These are phyloP conservation scores for Penicillium italicum DNA, from an alignment of 2,329 filamentous ascomycete species.

Conservation along the genomic window DNA sequence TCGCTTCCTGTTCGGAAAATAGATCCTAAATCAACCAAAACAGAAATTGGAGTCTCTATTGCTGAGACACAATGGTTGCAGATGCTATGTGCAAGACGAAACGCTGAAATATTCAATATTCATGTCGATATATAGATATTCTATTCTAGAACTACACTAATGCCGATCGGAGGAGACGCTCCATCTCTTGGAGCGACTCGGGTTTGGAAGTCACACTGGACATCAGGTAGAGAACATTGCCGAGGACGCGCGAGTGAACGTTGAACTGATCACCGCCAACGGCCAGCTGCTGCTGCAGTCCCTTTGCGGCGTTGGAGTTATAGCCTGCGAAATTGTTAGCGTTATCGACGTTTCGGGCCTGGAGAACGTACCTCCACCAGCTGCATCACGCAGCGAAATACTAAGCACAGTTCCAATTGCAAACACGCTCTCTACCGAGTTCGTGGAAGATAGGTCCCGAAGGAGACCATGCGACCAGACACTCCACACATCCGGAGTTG, in stretches of 20 bases:
- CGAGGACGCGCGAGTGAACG: conserved; percentile 58
- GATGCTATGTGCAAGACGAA: not conserved
- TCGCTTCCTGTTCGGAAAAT: not conserved
- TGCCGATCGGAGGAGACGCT: conserved; percentile 39
- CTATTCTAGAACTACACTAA: conserved; percentile 20
- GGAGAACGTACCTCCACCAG: conserved; percentile 40
- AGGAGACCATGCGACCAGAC: conserved; percentile 65
- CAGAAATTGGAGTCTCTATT: not conserved
- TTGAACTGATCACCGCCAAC: conserved; percentile 40
- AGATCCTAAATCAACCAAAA: not conserved
- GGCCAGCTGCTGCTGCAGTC: conserved; percentile 51
- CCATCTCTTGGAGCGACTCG: conserved; percentile 42
- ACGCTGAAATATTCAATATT: not conserved
- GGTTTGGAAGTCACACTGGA: conserved; percentile 50
- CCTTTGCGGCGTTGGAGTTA: conserved; percentile 53
- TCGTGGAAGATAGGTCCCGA: conserved; percentile 53
- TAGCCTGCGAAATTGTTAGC: conserved; percentile 45
- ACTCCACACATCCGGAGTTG: conserved; percentile 55
- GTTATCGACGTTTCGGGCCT: not conserved
- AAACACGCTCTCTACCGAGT: conserved; percentile 62
- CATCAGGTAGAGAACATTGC: conserved; percentile 61
- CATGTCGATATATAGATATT: not conserved
- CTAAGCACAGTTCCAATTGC: conserved; percentile 72
- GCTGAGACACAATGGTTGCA: not conserved
- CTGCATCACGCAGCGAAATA: conserved; percentile 54